These are phyloP conservation scores for Rutstroemia sp. DNA, from an alignment of 2,329 filamentous ascomycete genomes.

Conservation along the genomic window DNA sequence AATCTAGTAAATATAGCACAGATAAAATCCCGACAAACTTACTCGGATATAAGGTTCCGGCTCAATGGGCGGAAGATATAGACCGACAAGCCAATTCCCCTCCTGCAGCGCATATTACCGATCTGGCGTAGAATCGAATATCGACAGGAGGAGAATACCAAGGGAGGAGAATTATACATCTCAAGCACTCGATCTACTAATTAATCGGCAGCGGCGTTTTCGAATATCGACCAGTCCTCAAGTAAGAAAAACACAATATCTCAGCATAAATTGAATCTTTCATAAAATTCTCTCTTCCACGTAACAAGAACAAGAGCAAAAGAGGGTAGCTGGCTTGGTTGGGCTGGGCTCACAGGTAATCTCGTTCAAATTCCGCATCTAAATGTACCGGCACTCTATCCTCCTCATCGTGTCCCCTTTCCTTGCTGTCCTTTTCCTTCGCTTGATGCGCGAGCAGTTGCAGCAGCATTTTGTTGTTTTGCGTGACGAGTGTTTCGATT, in stretches of 20 bases:
- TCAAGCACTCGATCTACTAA: background rate
- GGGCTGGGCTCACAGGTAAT: slow-evolving; percentile 28
- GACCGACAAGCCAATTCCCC: too few relatives aligned
- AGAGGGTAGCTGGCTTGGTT: slow-evolving; percentile 7
- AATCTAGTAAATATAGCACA: too few relatives aligned
- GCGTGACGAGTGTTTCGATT: slow-evolving; percentile 26
- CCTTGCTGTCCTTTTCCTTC: slow-evolving; percentile 13
- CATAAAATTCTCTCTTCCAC: too few relatives aligned
- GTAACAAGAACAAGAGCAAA: slow-evolving; percentile 9
- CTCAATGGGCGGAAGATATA: too few relatives aligned
- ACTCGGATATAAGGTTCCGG: too few relatives aligned
- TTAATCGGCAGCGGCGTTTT: slow-evolving; percentile 26
- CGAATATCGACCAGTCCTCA: slow-evolving; percentile 25
- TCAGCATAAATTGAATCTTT: slow-evolving; percentile 15
- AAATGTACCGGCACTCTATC: slow-evolving; percentile 29
- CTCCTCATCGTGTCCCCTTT: slow-evolving; percentile 22
- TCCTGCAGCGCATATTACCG: too few relatives aligned
- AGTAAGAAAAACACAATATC: slow-evolving; percentile 9
- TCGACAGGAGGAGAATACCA: too few relatives aligned
- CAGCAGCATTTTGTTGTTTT: slow-evolving; percentile 29
- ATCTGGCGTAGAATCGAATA: too few relatives aligned
- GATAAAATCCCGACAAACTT: too few relatives aligned
- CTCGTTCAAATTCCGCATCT: slow-evolving; percentile 29
- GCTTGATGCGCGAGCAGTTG: slow-evolving; percentile 23
- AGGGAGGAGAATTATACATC: too few relatives aligned